phyloP scores from a whole-genome alignment of 129 eudicot species.

The Artemisia argyi region DNA sequence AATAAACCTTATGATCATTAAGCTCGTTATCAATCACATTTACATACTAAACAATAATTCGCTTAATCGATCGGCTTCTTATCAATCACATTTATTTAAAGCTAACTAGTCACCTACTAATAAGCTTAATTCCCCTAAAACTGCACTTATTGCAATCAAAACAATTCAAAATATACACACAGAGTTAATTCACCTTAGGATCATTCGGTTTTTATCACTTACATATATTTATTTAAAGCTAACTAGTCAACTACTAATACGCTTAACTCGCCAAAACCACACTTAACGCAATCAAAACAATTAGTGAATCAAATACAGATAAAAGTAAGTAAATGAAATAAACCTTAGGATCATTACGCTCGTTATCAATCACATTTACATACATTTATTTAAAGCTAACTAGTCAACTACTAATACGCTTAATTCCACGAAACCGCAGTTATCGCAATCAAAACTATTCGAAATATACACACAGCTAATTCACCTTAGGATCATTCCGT shows the following conservation, averaged over 20 bases:
- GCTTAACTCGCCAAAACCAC: background rate
- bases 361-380: too few species aligned
- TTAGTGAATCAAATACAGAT: background rate
- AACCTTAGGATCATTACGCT: too few species aligned
- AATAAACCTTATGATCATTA: too few species aligned
- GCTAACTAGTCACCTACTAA: too few species aligned
- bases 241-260: background rate
- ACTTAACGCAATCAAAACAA: constrained; percentile 5
- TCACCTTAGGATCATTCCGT: too few species aligned
- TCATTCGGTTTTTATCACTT: background rate
- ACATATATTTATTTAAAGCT: background rate
- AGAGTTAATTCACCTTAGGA: background rate
- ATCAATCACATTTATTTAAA: too few species aligned
- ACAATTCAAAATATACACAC: background rate
- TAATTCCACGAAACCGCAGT: too few species aligned
- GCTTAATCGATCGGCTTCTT: too few species aligned
- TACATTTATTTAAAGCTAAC: background rate
- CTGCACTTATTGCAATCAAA: constrained; percentile 1
- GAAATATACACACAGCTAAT: background rate
- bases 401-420: too few species aligned
- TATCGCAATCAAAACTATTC: constrained; percentile 2
- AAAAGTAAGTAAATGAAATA: background rate
- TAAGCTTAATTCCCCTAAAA: background rate
- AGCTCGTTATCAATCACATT: too few species aligned
- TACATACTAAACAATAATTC: too few species aligned